Conservation (phyloP, 2,329 filamentous ascomycete genomes). For the Colletotrichum siamense region DNA sequence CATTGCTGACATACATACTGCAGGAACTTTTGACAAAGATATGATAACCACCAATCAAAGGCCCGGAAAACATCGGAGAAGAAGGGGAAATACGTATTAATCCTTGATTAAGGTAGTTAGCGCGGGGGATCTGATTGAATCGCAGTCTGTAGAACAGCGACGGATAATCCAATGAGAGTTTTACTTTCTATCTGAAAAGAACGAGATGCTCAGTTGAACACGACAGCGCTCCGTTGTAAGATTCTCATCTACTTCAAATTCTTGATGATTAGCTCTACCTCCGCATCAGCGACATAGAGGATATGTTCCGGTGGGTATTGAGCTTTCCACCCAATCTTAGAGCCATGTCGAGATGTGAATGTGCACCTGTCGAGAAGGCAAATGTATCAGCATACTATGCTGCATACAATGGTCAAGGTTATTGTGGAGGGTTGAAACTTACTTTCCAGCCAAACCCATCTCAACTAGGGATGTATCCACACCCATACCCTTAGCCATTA, state of each 20-base stretch:
- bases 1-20: background rate
- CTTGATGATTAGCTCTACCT: constrained; percentile 43
- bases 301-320: constrained; percentile 48
- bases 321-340: constrained; percentile 51
- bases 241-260: background rate
- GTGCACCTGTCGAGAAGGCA: background rate
- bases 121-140: background rate
- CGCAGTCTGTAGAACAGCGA: rapidly evolving
- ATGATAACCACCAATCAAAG: background rate
- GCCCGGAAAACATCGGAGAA: background rate
- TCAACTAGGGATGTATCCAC: constrained; percentile 28
- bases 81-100: rapidly evolving
- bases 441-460: constrained; percentile 44
- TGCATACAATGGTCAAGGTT: background rate
- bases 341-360: constrained; percentile 45
- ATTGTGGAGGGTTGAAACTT: constrained; percentile 18
- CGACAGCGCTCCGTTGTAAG: rapidly evolving
- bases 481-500: constrained; percentile 48
- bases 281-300: constrained; percentile 47
- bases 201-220: rapidly evolving
- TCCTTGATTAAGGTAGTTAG: background rate
- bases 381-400: background rate
- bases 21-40: background rate
- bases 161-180: background rate
- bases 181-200: background rate